Evolutionary conservation across 2,329 filamentous ascomycete species (phyloP), one percentile per base, ranked within the genome.

Genomic region (Trichoderma gracile): DNA sequence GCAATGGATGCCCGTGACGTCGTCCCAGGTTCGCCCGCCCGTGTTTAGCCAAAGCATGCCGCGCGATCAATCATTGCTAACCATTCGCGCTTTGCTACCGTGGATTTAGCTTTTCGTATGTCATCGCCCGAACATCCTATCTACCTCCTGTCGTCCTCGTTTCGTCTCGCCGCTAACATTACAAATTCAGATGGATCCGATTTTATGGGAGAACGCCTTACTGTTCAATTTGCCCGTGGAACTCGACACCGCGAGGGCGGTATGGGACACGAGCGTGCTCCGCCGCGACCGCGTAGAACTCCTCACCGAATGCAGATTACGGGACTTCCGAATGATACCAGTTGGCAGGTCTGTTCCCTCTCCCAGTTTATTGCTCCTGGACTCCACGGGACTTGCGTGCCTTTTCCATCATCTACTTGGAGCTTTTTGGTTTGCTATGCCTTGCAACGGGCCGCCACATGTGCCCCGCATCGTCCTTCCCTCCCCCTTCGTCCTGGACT

Each of bases 1-100:
- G 88, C 93, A 65, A 92, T 97, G 90, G 95, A 99, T 81, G 95
- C 95, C 71, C 91, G 94, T 76, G 95, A 99, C 81, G 93, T 99
- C 69, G 95, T 99, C 74, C 95, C 95, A 79, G 94, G 95, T 97
- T 86, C 82, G 89, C 76, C 59, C 43, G 25, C 57, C 42, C 53
- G 33, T 54, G 4, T 17, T 25, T 27, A 59, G 43, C 40, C 23
- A 21, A 46, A 19, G 30, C 21, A 45, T 21, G 33, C 21, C 21
- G 23, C 43, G 15, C 25, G 19, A 7, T 30, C 6, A 3, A 25
- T 40, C 21, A 17, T 64, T 69, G 63, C 71, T 74, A 63, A 74
- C 67, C 7, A 27, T 21, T 30, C 50, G 30, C 58, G 66, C 49
- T 47, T 64, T 27, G 23, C 19, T 30, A 43, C 66, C 27, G 45